A percentile compares a stretch with the other conserved stretches of the same genome.
These are phyloP conservation scores for Calonectria pteridis DNA, from an alignment of 2,329 filamentous ascomycete species.

Conservation along the genomic window DNA sequence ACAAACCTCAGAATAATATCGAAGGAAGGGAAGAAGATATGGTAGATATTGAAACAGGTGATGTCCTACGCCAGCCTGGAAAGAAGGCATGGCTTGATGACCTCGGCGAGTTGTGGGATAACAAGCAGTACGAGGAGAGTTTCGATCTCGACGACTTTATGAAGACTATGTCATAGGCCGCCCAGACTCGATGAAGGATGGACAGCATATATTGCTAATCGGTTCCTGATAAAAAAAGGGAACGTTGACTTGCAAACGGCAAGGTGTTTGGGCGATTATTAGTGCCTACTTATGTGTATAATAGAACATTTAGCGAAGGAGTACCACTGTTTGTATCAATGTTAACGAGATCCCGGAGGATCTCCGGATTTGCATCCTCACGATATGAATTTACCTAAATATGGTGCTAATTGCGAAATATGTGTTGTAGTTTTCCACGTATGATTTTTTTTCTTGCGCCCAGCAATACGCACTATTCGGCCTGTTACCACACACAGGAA, in stretches of 20 bases:
- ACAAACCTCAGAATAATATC: slow-evolving; percentile 69
- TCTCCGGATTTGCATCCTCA: slow-evolving; percentile 10
- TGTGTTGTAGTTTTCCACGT: background rate
- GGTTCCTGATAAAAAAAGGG: slow-evolving; percentile 24
- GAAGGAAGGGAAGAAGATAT: slow-evolving; percentile 83
- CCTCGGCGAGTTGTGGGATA: slow-evolving; percentile 95
- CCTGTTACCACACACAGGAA: background rate
- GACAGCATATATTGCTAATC: slow-evolving; percentile 22
- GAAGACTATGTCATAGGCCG: slow-evolving; percentile 82
- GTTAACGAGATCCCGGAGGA: slow-evolving; percentile 17
- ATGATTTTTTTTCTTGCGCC: too few species aligned
- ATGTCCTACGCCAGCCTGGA: slow-evolving; percentile 92
- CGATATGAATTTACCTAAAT: background rate
- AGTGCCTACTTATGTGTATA: slow-evolving; percentile 40
- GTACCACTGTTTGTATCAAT: slow-evolving; percentile 42
- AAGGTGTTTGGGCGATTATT: slow-evolving; percentile 38
- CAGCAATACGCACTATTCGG: too few species aligned
- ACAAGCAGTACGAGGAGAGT: slow-evolving; percentile 97
- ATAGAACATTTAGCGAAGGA: slow-evolving; percentile 47
- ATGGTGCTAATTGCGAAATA: background rate
- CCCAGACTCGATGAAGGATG: background rate
- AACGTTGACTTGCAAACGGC: slow-evolving; percentile 26
- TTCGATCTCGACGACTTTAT: slow-evolving; percentile 97
- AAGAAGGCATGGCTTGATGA: slow-evolving; percentile 98
- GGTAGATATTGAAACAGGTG: slow-evolving; percentile 92